Evolutionary conservation across 345 rosid species (phyloP).

Genomic region (Boechera stricta): DNA sequence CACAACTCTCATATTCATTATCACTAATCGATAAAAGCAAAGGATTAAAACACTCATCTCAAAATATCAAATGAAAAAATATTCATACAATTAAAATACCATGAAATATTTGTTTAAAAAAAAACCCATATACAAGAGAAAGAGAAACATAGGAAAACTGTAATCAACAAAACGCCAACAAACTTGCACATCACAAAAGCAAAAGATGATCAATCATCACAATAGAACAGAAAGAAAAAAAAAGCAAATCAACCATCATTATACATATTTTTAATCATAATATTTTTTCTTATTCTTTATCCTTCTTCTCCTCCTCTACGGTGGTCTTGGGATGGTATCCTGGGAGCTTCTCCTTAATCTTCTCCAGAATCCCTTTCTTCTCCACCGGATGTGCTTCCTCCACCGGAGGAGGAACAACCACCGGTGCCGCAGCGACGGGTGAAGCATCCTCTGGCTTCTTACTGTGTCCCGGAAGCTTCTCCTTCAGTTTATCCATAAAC

Average conservation of each 20-base stretch:
- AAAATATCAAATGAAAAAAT: not conserved
- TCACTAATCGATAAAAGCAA: not conserved
- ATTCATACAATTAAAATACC: constrained; percentile 28
- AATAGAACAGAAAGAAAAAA: not conserved
- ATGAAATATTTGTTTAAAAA: not conserved
- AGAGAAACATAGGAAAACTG: not conserved
- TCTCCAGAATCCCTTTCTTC: constrained; percentile 84
- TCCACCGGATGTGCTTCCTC: constrained; percentile 48
- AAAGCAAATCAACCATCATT: constrained; percentile 26
- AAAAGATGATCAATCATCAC: constrained; percentile 35
- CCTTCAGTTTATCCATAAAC: constrained; percentile 57
- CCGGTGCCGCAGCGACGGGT: constrained; percentile 41
- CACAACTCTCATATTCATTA: not conserved
- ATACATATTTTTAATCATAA: constrained; percentile 14
- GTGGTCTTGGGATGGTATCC: constrained; percentile 69
- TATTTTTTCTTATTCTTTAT: constrained; percentile 33
- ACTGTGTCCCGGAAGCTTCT: constrained; percentile 53
- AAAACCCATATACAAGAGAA: constrained; percentile 26
- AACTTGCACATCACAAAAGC: constrained; percentile 43
- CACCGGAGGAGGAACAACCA: constrained; percentile 46
- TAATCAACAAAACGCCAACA: constrained; percentile 36
- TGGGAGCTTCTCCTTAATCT: constrained; percentile 92
- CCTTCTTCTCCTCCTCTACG: constrained; percentile 55
- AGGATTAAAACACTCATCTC: not conserved
- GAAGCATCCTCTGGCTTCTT: constrained; percentile 53